These are phyloP conservation scores for Tolypocladium ovalisporum DNA, from an alignment of 2,329 filamentous ascomycete genomes.

Conservation along the genomic window DNA sequence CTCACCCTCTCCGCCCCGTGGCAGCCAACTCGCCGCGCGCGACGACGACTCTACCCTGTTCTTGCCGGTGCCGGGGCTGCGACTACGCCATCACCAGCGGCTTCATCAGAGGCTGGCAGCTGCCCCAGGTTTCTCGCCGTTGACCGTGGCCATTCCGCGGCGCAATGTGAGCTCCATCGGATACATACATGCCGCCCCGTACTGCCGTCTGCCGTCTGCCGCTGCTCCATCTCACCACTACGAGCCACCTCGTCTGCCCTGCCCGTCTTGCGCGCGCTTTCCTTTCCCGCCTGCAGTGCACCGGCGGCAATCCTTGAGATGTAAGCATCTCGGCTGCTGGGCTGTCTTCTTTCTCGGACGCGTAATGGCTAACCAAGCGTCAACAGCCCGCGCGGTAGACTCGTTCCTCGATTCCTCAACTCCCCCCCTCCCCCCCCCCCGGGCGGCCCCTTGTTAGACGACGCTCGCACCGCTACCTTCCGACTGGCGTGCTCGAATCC, in stretches of 20 bases:
- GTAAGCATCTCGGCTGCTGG: background rate
- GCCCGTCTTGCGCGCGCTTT: background rate
- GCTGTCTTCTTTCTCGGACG: background rate
- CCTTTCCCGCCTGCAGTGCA: background rate
- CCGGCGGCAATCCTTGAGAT: background rate
- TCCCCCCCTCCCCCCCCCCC: background rate
- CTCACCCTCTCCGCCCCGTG: background rate
- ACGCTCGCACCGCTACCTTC: background rate
- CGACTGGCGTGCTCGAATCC: background rate
- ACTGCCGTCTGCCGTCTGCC: constrained; percentile 1
- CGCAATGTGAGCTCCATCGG: constrained; percentile 8
- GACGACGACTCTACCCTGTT: background rate
- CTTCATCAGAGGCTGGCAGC: background rate
- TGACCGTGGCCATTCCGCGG: constrained; percentile 6
- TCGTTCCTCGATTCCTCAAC: background rate
- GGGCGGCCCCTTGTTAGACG: too few species aligned
- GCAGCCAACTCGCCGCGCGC: background rate
- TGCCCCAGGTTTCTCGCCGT: background rate
- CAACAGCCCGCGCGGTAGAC: background rate
- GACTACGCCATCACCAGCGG: background rate
- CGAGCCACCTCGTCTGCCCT: background rate
- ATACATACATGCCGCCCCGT: constrained; percentile 2
- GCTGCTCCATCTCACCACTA: constrained; percentile 3
- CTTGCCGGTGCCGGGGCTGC: background rate
- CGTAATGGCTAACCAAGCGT: background rate